A percentile compares a stretch with the other conserved stretches of the same genome.
phyloP scores from a whole-genome alignment of 352 stramenopile species.

The Lagenidium sp. region DNA sequence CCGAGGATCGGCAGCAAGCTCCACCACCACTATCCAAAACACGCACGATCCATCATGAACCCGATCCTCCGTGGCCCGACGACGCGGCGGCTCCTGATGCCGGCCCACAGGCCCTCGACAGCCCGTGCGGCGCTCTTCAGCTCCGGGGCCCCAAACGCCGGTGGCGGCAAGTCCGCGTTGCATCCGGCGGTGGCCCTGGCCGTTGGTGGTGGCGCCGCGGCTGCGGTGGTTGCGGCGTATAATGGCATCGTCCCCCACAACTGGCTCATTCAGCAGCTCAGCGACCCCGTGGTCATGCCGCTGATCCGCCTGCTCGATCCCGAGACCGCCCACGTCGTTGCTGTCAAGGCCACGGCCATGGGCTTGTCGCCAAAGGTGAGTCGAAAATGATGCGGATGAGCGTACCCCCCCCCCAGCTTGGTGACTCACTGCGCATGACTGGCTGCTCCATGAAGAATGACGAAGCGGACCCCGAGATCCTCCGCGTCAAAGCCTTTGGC shows the following conservation, averaged over 20 bases:
- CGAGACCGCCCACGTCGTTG: slow-evolving; percentile 80
- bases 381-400: no score
- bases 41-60: no score
- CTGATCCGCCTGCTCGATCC: slow-evolving; percentile 70
- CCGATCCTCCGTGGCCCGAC: no score
- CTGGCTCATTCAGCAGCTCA: slow-evolving; percentile 60
- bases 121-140: slow-evolving; percentile 12
- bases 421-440: no score
- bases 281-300: slow-evolving; percentile 73
- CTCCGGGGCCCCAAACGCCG: slow-evolving; percentile 1
- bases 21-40: no score
- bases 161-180: slow-evolving; percentile 6
- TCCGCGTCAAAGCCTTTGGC: slow-evolving; percentile 45
- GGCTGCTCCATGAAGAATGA: slow-evolving; percentile 26
- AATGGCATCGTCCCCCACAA: slow-evolving; percentile 68
- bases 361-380: slow-evolving; percentile 57
- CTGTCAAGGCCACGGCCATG: slow-evolving; percentile 68
- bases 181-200: slow-evolving; percentile 10
- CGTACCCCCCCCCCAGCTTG: no score
- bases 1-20: no score
- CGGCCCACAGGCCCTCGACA: no score
- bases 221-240: slow-evolving; percentile 42
- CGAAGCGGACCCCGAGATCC: slow-evolving; percentile 33
- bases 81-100: background rate
- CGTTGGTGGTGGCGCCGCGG: slow-evolving; percentile 31